A percentile compares a stretch with the other conserved stretches of the same genome.
Conservation (phyloP, 768 basidiomycete genomes). For the Mycena rosella region DNA sequence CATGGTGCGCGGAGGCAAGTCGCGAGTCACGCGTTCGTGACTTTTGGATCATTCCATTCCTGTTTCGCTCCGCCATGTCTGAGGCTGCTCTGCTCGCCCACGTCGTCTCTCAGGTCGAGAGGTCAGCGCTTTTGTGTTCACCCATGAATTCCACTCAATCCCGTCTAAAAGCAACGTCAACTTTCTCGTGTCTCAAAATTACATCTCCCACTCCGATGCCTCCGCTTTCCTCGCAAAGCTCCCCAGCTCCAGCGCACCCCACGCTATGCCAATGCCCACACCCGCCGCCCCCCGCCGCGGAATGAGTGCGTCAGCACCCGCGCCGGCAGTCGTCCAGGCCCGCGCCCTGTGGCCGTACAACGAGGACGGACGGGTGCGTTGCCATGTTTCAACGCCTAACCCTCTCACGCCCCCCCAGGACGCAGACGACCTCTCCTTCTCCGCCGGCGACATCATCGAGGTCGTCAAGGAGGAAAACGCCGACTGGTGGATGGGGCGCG, state of each 20-base stretch:
- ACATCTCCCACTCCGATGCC: conserved; percentile 65
- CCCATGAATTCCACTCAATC: background rate
- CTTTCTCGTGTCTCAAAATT: conserved; percentile 68
- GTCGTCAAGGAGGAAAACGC: conserved; percentile 83
- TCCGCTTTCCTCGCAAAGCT: conserved; percentile 63
- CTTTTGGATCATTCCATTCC: background rate
- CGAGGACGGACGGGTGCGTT: conserved; percentile 63
- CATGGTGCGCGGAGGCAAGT: conserved; percentile 35
- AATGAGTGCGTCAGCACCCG: conserved; percentile 34
- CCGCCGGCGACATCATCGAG: conserved; percentile 81
- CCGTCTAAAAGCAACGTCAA: conserved; percentile 54
- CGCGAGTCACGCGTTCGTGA: conserved; percentile 20
- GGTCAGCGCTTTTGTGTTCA: conserved; percentile 18
- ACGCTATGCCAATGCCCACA: conserved; percentile 23
- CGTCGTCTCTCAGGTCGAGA: conserved; percentile 67
- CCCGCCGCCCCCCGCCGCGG: conserved; percentile 31
- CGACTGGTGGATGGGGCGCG: conserved; percentile 89
- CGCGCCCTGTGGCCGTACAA: conserved; percentile 78
- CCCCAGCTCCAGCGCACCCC: conserved; percentile 45
- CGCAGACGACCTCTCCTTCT: conserved; percentile 83
- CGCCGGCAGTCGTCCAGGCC: conserved; percentile 53
- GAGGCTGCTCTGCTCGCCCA: conserved; percentile 67
- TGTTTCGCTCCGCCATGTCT: conserved; percentile 27
- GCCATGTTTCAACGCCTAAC: conserved; percentile 8
- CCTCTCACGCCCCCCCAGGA: conserved; percentile 59